These are phyloP conservation scores for Malus fusca DNA, from an alignment of 306 rosid species.

Conservation along the genomic window DNA sequence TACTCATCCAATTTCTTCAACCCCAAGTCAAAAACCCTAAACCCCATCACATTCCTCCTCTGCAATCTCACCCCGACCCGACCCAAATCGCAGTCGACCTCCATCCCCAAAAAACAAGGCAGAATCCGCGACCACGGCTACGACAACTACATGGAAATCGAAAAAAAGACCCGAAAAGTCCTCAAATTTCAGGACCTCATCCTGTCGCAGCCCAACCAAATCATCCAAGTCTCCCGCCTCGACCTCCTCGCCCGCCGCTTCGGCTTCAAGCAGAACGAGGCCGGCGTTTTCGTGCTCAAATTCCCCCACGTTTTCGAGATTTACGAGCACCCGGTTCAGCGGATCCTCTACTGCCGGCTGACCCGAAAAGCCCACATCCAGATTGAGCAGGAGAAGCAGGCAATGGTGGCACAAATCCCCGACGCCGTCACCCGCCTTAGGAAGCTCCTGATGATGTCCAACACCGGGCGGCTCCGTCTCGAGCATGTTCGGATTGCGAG, in stretches of 20 bases:
- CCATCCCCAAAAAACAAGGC: slow-evolving; percentile 59
- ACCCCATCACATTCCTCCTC: slow-evolving; percentile 15
- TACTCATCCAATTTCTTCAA: slow-evolving; percentile 22
- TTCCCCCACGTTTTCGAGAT: slow-evolving; percentile 81
- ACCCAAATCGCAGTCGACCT: slow-evolving; percentile 61
- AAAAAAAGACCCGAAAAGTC: slow-evolving; percentile 74
- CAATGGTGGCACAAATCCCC: slow-evolving; percentile 40
- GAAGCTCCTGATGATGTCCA: slow-evolving; percentile 79
- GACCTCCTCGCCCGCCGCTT: slow-evolving; percentile 65
- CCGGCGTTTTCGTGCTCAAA: slow-evolving; percentile 63
- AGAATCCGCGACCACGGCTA: slow-evolving; percentile 82
- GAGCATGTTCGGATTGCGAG: slow-evolving; percentile 83
- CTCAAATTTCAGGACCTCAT: slow-evolving; percentile 62
- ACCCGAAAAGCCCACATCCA: slow-evolving; percentile 71
- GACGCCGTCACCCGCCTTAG: slow-evolving; percentile 65
- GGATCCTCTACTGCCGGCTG: slow-evolving; percentile 64
- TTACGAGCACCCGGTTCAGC: slow-evolving; percentile 84
- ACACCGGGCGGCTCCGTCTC: slow-evolving; percentile 50
- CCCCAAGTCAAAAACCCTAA: slow-evolving; percentile 9
- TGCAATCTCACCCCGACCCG: slow-evolving; percentile 18
- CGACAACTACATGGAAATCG: slow-evolving; percentile 87
- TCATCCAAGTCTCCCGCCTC: slow-evolving; percentile 64
- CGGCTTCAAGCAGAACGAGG: slow-evolving; percentile 60
- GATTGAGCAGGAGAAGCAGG: slow-evolving; percentile 56
- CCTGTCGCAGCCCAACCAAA: slow-evolving; percentile 45